These are phyloP conservation scores for Paramyrothecium roridum DNA, from an alignment of 2,329 filamentous ascomycete species.

Conservation along the genomic window DNA sequence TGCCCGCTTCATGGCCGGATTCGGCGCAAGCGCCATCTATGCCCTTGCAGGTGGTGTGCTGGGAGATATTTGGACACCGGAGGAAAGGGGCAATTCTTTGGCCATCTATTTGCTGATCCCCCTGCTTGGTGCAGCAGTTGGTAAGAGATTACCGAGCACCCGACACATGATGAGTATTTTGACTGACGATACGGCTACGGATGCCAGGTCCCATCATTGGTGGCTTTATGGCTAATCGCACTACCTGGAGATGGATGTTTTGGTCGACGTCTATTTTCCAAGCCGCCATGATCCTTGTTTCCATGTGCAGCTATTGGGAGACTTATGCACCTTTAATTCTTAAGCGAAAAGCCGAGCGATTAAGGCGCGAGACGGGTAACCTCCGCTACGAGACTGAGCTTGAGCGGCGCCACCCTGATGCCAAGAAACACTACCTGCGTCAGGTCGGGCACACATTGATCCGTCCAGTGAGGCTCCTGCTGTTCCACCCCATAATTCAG, in stretches of 20 bases:
- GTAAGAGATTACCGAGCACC: constrained; percentile 12
- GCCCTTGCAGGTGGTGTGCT: constrained; percentile 44
- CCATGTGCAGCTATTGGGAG: constrained; percentile 30
- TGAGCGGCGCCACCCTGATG: constrained; percentile 31
- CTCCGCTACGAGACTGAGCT: constrained; percentile 27
- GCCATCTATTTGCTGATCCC: constrained; percentile 35
- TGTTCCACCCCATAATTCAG: constrained; percentile 59
- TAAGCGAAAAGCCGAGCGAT: constrained; percentile 21
- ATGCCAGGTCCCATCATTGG: constrained; percentile 31
- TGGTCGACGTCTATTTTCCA: constrained; percentile 41
- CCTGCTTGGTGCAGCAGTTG: constrained; percentile 33
- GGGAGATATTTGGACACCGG: constrained; percentile 41
- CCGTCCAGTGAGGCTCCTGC: constrained; percentile 54
- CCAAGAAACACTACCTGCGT: constrained; percentile 15
- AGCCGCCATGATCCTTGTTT: constrained; percentile 27
- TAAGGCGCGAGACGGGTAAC: constrained; percentile 28
- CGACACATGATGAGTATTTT: neutral
- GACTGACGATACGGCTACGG: neutral
- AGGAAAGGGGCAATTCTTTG: constrained; percentile 40
- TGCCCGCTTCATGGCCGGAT: constrained; percentile 42
- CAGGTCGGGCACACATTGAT: constrained; percentile 34
- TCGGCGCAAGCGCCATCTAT: constrained; percentile 44
- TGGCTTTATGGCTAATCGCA: constrained; percentile 31
- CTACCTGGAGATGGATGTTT: constrained; percentile 43
- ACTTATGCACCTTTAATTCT: constrained; percentile 35